Conservation (phyloP, 257 asterid species). For the Rhazya stricta region DNA sequence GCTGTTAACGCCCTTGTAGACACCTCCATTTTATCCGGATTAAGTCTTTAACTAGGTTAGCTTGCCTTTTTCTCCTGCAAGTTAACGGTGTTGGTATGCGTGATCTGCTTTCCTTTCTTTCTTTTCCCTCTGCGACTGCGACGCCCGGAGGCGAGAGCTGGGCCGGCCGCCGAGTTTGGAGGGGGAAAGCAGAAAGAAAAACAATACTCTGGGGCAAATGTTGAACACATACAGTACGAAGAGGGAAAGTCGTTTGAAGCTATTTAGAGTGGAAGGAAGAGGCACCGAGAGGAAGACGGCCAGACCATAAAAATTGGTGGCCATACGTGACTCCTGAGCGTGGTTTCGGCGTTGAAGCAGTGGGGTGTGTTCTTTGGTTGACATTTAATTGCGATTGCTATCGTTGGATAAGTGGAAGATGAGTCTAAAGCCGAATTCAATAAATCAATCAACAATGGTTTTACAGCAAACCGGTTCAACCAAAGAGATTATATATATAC, state of each 20-base stretch:
- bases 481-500: too few species aligned
- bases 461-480: too few species aligned
- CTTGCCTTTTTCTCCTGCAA: neutral
- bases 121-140: conserved; percentile 5
- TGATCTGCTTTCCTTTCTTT: neutral
- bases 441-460: too few species aligned
- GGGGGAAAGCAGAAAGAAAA: neutral
- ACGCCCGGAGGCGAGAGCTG: neutral
- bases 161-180: conserved; percentile 12
- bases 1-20: conserved; percentile 7
- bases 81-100: neutral
- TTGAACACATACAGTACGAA: neutral
- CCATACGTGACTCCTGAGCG: neutral
- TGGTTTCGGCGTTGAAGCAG: too few species aligned
- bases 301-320: neutral
- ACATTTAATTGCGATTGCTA: too few species aligned
- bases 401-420: too few species aligned
- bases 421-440: too few species aligned
- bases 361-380: too few species aligned
- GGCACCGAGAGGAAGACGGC: conserved; percentile 14
- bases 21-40: conserved; percentile 25
- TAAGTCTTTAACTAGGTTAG: neutral
- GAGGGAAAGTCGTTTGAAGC: neutral
- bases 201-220: neutral
- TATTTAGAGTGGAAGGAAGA: neutral